These are phyloP conservation scores for Vicia faba DNA, from an alignment of 306 rosid genomes.

Conservation along the genomic window DNA sequence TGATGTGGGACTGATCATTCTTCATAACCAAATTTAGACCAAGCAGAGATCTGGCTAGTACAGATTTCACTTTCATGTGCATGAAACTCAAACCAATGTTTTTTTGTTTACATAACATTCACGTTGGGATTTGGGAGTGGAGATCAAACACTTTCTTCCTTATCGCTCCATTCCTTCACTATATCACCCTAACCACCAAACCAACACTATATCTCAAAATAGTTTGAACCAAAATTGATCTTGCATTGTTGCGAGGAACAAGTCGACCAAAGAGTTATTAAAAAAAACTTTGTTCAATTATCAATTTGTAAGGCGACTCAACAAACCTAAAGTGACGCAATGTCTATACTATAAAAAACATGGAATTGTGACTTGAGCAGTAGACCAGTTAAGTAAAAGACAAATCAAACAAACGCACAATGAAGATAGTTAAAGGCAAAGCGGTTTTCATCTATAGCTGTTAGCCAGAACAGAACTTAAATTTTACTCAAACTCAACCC, in stretches of 20 bases:
- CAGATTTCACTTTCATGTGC: neutral
- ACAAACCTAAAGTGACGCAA: neutral
- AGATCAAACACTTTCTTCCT: neutral
- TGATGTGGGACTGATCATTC: conserved; percentile 1
- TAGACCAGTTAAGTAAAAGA: neutral
- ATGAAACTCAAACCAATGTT: neutral
- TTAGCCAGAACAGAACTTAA: neutral
- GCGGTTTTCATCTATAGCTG: neutral
- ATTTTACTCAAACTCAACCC: neutral
- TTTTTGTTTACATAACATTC: neutral
- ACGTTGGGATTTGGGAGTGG: neutral
- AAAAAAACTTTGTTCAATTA: neutral
- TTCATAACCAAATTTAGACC: neutral
- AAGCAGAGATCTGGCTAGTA: neutral
- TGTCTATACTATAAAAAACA: neutral
- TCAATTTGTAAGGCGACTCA: neutral
- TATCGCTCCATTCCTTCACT: neutral
- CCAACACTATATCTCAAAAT: neutral
- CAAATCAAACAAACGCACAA: no score
- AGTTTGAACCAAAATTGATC: neutral
- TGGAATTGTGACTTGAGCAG: neutral
- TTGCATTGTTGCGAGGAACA: neutral
- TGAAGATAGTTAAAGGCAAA: conserved; percentile 6
- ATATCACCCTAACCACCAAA: neutral
- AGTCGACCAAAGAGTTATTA: neutral